Percentiles rank a stretch among this genome's conserved stretches.
These are phyloP conservation scores for Penicillium occitanis DNA, from an alignment of 2,329 filamentous ascomycete species.

Conservation along the genomic window DNA sequence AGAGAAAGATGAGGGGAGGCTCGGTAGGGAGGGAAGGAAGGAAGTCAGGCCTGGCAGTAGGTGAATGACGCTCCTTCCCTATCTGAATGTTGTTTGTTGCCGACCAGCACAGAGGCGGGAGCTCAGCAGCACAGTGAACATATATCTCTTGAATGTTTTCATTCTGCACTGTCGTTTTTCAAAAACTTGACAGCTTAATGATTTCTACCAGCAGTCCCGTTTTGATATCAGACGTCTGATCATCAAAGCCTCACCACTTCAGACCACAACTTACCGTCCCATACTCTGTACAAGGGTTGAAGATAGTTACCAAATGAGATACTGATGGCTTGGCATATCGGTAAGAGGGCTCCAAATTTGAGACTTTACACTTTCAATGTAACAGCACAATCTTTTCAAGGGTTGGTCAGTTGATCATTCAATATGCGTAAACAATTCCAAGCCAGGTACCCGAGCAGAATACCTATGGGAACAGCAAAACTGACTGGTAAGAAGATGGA, in stretches of 20 bases:
- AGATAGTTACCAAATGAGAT: neutral
- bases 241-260: neutral
- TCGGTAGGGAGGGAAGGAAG: neutral
- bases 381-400: too few relatives aligned
- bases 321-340: slow-evolving; percentile 1
- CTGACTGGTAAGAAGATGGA: too few relatives aligned
- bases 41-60: neutral
- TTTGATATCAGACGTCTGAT: neutral
- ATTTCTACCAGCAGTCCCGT: too few relatives aligned
- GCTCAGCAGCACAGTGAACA: neutral
- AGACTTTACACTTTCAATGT: too few relatives aligned
- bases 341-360: too few relatives aligned
- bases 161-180: neutral
- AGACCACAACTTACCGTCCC: neutral
- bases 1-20: neutral
- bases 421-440: too few relatives aligned
- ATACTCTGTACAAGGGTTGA: neutral
- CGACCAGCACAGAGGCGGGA: neutral
- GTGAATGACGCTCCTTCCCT: slow-evolving; percentile 1
- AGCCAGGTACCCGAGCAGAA: too few relatives aligned
- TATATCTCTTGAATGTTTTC: neutral
- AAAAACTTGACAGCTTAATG: neutral
- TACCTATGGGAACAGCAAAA: too few relatives aligned
- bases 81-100: neutral
- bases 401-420: too few relatives aligned